Percentiles rank a stretch among this genome's conserved stretches.
These are phyloP conservation scores for Nakazawaea sp. DNA, from an alignment of 805 yeast species.

Conservation along the genomic window DNA sequence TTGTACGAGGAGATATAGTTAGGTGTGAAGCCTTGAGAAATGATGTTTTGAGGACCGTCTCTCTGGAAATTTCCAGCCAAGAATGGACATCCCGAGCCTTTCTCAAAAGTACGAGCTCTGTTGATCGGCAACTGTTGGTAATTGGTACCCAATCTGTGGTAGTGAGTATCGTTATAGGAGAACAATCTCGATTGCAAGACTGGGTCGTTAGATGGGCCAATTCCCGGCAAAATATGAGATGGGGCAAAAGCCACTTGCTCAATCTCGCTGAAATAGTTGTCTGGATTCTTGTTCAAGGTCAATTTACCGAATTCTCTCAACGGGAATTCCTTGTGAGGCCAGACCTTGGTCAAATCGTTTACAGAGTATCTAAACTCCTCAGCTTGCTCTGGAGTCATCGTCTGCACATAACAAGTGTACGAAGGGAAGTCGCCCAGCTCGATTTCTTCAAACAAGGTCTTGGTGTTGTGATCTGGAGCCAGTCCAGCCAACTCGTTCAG, in stretches of 20 bases:
- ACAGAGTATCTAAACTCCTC: slow-evolving; percentile 39
- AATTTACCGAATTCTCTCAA: slow-evolving; percentile 49
- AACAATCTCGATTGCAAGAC: slow-evolving; percentile 71
- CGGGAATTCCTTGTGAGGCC: slow-evolving; percentile 54
- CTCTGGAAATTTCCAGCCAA: slow-evolving; percentile 41
- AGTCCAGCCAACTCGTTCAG: slow-evolving; percentile 38
- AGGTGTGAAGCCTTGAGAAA: slow-evolving; percentile 43
- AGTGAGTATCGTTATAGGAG: slow-evolving; percentile 72
- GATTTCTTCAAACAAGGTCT: slow-evolving; percentile 34
- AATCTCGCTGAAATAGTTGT: slow-evolving; percentile 41
- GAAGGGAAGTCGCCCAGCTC: slow-evolving; percentile 42
- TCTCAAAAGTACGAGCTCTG: slow-evolving; percentile 27
- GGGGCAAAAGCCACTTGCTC: slow-evolving; percentile 67
- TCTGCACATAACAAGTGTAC: slow-evolving; percentile 49
- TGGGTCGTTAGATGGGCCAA: slow-evolving; percentile 73
- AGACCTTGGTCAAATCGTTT: slow-evolving; percentile 48
- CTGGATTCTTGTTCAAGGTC: slow-evolving; percentile 47
- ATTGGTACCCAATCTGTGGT: slow-evolving; percentile 68
- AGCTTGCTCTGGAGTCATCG: slow-evolving; percentile 53
- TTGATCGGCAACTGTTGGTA: slow-evolving; percentile 64
- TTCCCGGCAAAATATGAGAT: slow-evolving; percentile 64
- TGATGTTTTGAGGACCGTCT: slow-evolving; percentile 52
- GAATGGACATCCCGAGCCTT: slow-evolving; percentile 39
- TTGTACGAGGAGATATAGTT: slow-evolving; percentile 40
- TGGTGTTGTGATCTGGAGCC: slow-evolving; percentile 43